These are phyloP conservation scores for Backusella parvicylindrica DNA, from an alignment of 192 early-diverging fungal genomes.

Conservation along the genomic window DNA sequence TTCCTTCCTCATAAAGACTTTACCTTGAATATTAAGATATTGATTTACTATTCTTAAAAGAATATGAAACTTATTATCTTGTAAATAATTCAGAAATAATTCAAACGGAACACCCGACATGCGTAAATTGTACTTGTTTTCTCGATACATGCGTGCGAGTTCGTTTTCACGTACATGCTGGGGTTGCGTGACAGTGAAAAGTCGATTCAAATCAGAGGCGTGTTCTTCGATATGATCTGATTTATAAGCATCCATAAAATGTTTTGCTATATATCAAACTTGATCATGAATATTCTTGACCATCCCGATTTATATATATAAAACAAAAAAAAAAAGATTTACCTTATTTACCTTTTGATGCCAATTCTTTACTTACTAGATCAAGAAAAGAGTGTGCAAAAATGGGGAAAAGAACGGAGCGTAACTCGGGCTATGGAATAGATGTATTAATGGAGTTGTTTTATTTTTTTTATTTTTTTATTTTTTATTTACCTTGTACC, in stretches of 20 bases:
- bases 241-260: conserved; percentile 76
- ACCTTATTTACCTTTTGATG: conserved; percentile 45
- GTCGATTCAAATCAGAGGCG: conserved; percentile 62
- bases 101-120: conserved; percentile 90
- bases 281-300: neutral
- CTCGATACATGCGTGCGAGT: conserved; percentile 72
- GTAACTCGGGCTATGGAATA: conserved; percentile 76
- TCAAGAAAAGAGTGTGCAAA: conserved; percentile 93
- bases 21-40: conserved; percentile 71
- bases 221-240: conserved; percentile 77
- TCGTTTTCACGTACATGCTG: conserved; percentile 80
- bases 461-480: neutral
- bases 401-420: conserved; percentile 80
- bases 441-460: too few relatives aligned
- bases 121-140: conserved; percentile 79
- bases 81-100: conserved; percentile 86
- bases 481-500: conserved; percentile 67
- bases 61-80: conserved; percentile 88
- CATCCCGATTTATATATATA: too few relatives aligned
- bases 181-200: conserved; percentile 65
- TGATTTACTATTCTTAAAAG: conserved; percentile 91
- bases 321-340: neutral
- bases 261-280: conserved; percentile 44
- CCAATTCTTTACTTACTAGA: conserved; percentile 58
- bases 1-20: too few relatives aligned